Evolutionary conservation across 1,284 basidiomycete species (phyloP), one percentile per base, ranked within the genome.

Genomic region (Papiliotrema flavescens): DNA sequence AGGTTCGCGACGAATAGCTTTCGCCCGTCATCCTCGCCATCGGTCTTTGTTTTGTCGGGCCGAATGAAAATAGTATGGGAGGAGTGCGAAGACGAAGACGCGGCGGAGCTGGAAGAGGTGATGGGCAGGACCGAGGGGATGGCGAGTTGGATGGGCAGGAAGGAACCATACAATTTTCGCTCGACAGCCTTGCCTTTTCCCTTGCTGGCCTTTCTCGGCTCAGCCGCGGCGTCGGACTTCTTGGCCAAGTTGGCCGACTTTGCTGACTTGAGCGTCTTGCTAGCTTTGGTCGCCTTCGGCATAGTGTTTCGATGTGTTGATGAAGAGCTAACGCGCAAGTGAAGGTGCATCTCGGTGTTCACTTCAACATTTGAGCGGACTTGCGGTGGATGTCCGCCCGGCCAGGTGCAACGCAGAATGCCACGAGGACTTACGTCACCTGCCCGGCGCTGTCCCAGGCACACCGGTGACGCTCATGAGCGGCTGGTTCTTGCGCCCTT

Each of bases 1-100:
- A 92, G 76, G 66, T 95, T 93, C 54, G 88, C 88, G 9, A 92
- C 77, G 67, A 95, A 95, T 14, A 93, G 78, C 0, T 90, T 92
- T 47, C 90, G 82, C 17, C 82, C 86, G 34, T 53, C 53, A 14
- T 47, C 54, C 26, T 51, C 53, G 51, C 66, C 65, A 19, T 85
- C 68, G 0, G 85, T 83, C 13, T 59, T 56, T 8, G 54, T 17
- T 19, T 51, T 55, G 49, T 74, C 66, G 1, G 67, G 60, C 41
- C 74, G 67, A 36, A 64, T 61, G 56, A 70, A 76, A 37, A 76
- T 59, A 60, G 72, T 70, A 56, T 76, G 74, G 14, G 57, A 62
- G 3, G 56, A 47, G 7, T 54, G 22, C 22, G 60, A 59, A 13
- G 65, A 65, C 2, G 65, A 64, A 6, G 56, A 61, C 9, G 62